These are phyloP conservation scores for Tolypocladium amazonense DNA, from an alignment of 2,329 filamentous ascomycete species.

Conservation along the genomic window DNA sequence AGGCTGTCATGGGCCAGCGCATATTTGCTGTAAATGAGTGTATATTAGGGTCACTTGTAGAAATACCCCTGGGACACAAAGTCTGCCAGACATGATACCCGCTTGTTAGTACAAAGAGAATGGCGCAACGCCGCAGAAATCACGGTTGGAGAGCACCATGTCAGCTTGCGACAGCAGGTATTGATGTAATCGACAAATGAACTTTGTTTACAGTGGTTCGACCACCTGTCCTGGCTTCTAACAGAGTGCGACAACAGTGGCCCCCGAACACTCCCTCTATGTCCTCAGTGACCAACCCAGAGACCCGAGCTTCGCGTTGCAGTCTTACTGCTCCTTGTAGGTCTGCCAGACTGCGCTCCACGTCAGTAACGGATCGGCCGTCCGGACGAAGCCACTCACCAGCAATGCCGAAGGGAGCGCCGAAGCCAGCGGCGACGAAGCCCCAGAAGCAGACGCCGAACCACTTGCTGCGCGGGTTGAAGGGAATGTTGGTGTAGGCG, in stretches of 20 bases:
- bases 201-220: slow-evolving; percentile 14
- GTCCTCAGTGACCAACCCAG: slow-evolving; percentile 8
- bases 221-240: slow-evolving; percentile 19
- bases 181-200: slow-evolving; percentile 10
- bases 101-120: no score
- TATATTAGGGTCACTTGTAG: not conserved
- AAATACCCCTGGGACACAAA: not conserved
- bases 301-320: slow-evolving; percentile 5
- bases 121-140: not conserved
- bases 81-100: not conserved
- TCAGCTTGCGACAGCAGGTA: not conserved
- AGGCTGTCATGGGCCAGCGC: slow-evolving; percentile 14
- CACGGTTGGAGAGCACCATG: not conserved
- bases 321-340: slow-evolving; percentile 27
- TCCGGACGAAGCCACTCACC: slow-evolving; percentile 32
- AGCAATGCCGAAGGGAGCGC: slow-evolving; percentile 52
- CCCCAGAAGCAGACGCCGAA: slow-evolving; percentile 77
- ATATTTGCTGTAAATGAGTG: not conserved
- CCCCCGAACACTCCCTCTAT: slow-evolving; percentile 11
- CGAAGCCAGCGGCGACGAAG: slow-evolving; percentile 50
- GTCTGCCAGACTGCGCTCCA: slow-evolving; percentile 34
- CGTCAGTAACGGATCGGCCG: not conserved
- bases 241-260: slow-evolving; percentile 17
- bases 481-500: slow-evolving; percentile 87
- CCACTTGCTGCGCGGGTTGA: slow-evolving; percentile 85